phyloP scores from a whole-genome alignment of 306 rosid species.

The Macrotyloma uniflorum region DNA sequence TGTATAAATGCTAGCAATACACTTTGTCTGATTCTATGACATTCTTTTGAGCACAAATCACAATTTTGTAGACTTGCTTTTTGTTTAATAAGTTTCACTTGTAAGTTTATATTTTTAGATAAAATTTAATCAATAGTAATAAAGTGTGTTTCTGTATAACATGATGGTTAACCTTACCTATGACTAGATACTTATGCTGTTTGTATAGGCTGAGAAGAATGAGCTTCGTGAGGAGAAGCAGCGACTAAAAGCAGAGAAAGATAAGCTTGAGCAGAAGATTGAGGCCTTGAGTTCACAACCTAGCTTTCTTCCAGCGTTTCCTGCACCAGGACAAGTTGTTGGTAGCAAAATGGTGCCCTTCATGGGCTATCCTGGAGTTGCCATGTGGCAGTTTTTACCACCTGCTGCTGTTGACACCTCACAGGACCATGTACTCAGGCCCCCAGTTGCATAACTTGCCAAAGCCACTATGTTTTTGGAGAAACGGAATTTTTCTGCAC shows the following conservation, averaged over 20 bases:
- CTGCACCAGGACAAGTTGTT: slow-evolving; percentile 62
- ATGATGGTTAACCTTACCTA: neutral
- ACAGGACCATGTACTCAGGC: slow-evolving; percentile 80
- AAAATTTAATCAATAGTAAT: too few relatives aligned
- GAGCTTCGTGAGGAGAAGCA: slow-evolving; percentile 88
- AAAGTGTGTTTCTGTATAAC: too few relatives aligned
- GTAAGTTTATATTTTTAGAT: too few relatives aligned
- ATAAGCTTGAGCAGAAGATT: slow-evolving; percentile 57
- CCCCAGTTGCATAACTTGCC: slow-evolving; percentile 75
- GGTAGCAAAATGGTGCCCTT: slow-evolving; percentile 72
- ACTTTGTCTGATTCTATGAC: neutral
- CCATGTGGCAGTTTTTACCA: slow-evolving; percentile 93
- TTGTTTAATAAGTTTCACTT: too few relatives aligned
- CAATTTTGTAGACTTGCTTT: neutral
- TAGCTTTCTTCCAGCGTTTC: slow-evolving; percentile 52
- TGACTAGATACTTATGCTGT: neutral
- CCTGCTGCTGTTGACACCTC: slow-evolving; percentile 80
- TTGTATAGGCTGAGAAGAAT: slow-evolving; percentile 73
- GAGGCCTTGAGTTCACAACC: slow-evolving; percentile 57
- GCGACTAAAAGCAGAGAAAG: slow-evolving; percentile 77
- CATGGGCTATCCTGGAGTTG: slow-evolving; percentile 72
- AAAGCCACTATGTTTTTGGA: slow-evolving; percentile 5
- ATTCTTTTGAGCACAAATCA: neutral
- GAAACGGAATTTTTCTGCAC: neutral
- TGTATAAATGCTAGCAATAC: neutral